Evolutionary conservation across 2,329 filamentous ascomycete species (phyloP), one percentile per base, ranked within the genome.

Genomic region (Talaromyces sp.): DNA sequence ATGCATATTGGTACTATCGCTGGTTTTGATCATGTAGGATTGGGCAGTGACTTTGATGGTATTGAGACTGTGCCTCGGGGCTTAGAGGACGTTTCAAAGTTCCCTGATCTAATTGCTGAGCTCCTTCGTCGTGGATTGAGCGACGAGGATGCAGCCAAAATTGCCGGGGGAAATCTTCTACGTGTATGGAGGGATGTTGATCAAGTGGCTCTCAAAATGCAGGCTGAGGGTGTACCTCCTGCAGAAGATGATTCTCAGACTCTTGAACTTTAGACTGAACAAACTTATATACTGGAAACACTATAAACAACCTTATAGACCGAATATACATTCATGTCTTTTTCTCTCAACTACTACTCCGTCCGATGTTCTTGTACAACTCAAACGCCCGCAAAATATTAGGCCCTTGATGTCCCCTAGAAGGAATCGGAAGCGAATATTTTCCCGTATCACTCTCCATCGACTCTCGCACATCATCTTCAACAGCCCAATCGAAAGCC

Each of bases 31-130:
- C 83, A 96, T 68, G 91, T 97, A 14, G 93, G 92, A 0, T 73
- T 97, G 16, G 93, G 93, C 0, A 91, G 88, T 47, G 93, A 97
- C 70, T 97, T 92, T 69, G 92, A 97, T 69, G 93, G 85, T 2
- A 77, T 78, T 50, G 54, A 49, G 3, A 61, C 59, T 7, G 86
- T 86, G 4, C 91, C 92, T 0, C 69, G 77, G 49, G 93, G 92
- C 0, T 73, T 97, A 43, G 90, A 94, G 33, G 91, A 96, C 70
- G 91, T 96, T 6, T 86, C 86, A 44, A 90, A 90, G 68, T 96
- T 88, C 65, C 92, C 91, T 0, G 83, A 87, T 51, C 74, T 97
- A 40, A 82, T 97, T 8, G 85, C 84, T 3, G 89, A 91, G 71
- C 73, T 97, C 53, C 75, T 96, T 59, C 79, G 78, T 44, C 81